phyloP scores from a whole-genome alignment of 2,329 filamentous ascomycete species.

The Teratosphaeria gauchensis region DNA sequence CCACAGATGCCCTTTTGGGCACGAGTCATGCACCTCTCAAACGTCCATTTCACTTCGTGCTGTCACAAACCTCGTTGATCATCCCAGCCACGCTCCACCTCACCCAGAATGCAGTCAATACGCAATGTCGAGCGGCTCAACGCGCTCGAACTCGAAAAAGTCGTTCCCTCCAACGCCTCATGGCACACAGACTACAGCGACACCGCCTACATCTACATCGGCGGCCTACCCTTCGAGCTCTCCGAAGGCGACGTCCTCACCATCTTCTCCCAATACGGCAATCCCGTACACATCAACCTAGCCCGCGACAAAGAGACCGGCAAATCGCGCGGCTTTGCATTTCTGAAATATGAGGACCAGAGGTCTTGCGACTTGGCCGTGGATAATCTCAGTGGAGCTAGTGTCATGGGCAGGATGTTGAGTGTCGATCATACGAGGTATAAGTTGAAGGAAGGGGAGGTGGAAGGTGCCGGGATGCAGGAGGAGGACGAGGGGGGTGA shows the following conservation, averaged over 20 bases:
- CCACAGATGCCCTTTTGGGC: not conserved
- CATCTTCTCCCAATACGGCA: constrained; percentile 94
- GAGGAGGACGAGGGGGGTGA: constrained; percentile 48
- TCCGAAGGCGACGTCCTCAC: constrained; percentile 93
- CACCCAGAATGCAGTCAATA: constrained; percentile 72
- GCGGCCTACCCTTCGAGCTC: constrained; percentile 82
- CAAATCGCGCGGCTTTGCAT: constrained; percentile 88
- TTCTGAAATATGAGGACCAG: constrained; percentile 97
- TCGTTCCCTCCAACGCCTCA: constrained; percentile 74
- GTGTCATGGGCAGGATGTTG: constrained; percentile 68
- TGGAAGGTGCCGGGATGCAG: constrained; percentile 19
- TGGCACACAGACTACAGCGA: constrained; percentile 98
- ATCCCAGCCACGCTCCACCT: not conserved
- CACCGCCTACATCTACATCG: constrained; percentile 94
- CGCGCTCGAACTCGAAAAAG: constrained; percentile 85
- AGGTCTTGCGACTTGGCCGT: constrained; percentile 91
- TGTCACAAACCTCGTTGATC: not conserved
- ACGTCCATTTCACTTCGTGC: not conserved
- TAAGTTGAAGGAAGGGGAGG: constrained; percentile 67
- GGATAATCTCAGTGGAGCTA: constrained; percentile 84
- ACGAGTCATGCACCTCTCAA: not conserved
- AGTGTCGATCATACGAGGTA: constrained; percentile 91
- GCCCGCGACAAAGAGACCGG: constrained; percentile 92
- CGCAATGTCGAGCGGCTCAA: constrained; percentile 88
- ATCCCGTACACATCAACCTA: constrained; percentile 87